Evolutionary conservation across 768 basidiomycete genomes (phyloP), one percentile per base, ranked within the genome.

Genomic region (Leccinum subtestaceum): DNA sequence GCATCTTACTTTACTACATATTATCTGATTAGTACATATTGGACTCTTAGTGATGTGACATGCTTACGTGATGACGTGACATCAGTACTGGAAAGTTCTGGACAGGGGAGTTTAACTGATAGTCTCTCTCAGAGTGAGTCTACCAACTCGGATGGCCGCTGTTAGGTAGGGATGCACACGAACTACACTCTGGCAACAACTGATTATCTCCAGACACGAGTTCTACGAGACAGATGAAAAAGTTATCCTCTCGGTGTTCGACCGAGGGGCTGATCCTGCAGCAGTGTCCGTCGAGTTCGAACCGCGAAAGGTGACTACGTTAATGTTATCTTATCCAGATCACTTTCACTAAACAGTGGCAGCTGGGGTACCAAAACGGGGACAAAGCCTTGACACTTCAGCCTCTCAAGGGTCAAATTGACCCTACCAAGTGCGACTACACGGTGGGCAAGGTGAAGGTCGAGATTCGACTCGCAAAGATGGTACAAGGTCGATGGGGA

Each of bases 171-270:
- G 11, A 25, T 15, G 31, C n/a, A 17, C 31, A 40, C 5, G 2
- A 19, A 12, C 3, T 17, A 8, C 12, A 32, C 34, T 21, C 27
- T n/a, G n/a, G 21, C 3, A 2, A 40, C 13, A 9, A 17, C 56
- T 55, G 11, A 63, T 51, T 46, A 53, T 45, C 23, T 29, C 38
- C 29, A 92, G 91, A 72, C 86, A 93, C 76, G 91, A 92, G 72
- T 94, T 89, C 72, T 94, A 93, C 73, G 92, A 94, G 74, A 89
- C 86, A 12, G 91, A 93, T 64, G 89, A 93, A 60, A 79, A 69
- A 61, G 70, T 93, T 56, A 88, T 78, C 19, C 70, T 94, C 66
- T 87, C 89, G 56, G 78, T 94, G 67, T 93, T 93, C 67, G 87
- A 94, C 75, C 83, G 84, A 64, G 84, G 84, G 64, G 91, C 84